Conservation (phyloP, 768 basidiomycete genomes). For the Rubroboletus satanas region DNA sequence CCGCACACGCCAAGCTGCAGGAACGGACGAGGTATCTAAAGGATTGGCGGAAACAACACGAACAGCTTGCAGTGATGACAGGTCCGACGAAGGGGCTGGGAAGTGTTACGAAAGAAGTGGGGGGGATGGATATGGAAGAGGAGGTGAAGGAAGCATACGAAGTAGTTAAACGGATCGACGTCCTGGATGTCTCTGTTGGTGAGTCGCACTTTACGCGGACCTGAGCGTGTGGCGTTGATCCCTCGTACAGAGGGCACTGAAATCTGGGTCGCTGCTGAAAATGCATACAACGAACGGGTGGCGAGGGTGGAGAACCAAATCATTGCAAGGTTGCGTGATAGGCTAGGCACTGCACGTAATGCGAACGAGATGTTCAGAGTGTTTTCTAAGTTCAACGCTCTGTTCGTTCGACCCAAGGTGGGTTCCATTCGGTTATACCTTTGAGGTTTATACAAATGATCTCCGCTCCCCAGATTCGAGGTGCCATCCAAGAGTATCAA, state of each 20-base stretch:
- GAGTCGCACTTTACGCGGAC: slow-evolving; percentile 25
- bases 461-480: slow-evolving; percentile 63
- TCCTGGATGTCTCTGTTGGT: slow-evolving; percentile 91
- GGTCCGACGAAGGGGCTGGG: slow-evolving; percentile 86
- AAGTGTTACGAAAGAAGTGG: slow-evolving; percentile 67
- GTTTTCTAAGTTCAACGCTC: slow-evolving; percentile 96
- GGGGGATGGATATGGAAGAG: slow-evolving; percentile 96
- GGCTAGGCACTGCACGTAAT: slow-evolving; percentile 91
- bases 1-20: slow-evolving; percentile 88
- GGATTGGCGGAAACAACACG: slow-evolving; percentile 95
- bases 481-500: slow-evolving; percentile 98
- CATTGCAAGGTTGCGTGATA: slow-evolving; percentile 86
- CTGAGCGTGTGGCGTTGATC: neutral
- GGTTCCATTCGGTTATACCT: slow-evolving; percentile 4
- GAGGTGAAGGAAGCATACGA: slow-evolving; percentile 97
- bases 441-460: neutral
- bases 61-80: slow-evolving; percentile 96
- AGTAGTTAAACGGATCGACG: slow-evolving; percentile 94
- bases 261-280: slow-evolving; percentile 96
- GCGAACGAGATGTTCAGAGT: slow-evolving; percentile 99
- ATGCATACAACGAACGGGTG: slow-evolving; percentile 96
- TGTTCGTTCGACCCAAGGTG: slow-evolving; percentile 95
- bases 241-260: slow-evolving; percentile 78
- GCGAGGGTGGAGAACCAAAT: slow-evolving; percentile 98
- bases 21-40: slow-evolving; percentile 82